Conservation (phyloP, 2,329 filamentous ascomycete species). For the Trichoderma asperellum region DNA sequence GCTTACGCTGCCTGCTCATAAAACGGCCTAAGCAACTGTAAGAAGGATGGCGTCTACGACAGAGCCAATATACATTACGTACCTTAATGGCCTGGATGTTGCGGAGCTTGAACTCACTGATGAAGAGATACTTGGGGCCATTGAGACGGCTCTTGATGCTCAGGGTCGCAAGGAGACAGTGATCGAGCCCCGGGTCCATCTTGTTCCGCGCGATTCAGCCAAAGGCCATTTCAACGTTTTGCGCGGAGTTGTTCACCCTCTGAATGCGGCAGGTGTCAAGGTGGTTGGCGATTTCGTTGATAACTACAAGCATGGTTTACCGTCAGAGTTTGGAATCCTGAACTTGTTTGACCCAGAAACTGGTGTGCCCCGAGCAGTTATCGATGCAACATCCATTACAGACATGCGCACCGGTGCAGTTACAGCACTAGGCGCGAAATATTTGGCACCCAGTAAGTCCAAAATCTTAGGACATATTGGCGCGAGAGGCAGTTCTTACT, state of each 20-base stretch:
- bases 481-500: slow-evolving; percentile 25
- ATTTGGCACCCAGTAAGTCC: slow-evolving; percentile 20
- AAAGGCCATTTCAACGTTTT: slow-evolving; percentile 12
- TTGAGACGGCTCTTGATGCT: slow-evolving; percentile 13
- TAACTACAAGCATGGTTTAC: slow-evolving; percentile 15
- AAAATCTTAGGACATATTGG: slow-evolving; percentile 27
- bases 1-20: neutral
- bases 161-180: slow-evolving; percentile 5
- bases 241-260: slow-evolving; percentile 5
- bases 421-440: slow-evolving; percentile 25
- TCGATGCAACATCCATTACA: slow-evolving; percentile 26
- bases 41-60: neutral
- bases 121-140: slow-evolving; percentile 1
- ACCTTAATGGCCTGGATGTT: slow-evolving; percentile 9
- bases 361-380: slow-evolving; percentile 16
- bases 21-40: neutral
- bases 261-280: slow-evolving; percentile 1
- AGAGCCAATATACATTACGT: slow-evolving; percentile 9
- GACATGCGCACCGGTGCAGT: slow-evolving; percentile 27
- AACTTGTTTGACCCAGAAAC: slow-evolving; percentile 27
- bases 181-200: slow-evolving; percentile 4
- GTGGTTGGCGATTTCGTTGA: slow-evolving; percentile 10
- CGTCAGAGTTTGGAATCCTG: slow-evolving; percentile 24
- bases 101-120: neutral
- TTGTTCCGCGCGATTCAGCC: slow-evolving; percentile 12